phyloP scores from a whole-genome alignment of 495 filamentous ascomycete species.

The Gamarada debralockiae region DNA sequence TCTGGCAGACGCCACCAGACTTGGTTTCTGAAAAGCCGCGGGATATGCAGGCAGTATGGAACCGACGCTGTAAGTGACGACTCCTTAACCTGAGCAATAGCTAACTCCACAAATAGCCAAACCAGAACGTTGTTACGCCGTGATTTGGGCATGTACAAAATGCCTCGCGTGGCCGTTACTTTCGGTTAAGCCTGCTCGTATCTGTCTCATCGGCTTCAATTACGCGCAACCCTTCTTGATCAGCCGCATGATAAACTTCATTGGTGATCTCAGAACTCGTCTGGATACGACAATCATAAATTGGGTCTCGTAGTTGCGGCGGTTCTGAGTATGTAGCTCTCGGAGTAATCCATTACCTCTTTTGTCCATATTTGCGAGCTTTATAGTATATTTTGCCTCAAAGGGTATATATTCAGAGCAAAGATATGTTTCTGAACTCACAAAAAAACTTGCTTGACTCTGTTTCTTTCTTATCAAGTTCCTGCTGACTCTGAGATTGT shows the following conservation, averaged over 20 bases:
- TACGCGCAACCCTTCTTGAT: slow-evolving; percentile 63
- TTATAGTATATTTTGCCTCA: too few relatives aligned
- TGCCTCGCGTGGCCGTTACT: slow-evolving; percentile 7
- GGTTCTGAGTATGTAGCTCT: too few relatives aligned
- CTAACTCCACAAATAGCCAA: neutral
- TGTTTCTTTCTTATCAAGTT: slow-evolving; percentile 26
- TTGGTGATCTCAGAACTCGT: slow-evolving; percentile 28
- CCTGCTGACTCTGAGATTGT: neutral
- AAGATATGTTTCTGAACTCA: too few relatives aligned
- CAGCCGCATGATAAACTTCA: slow-evolving; percentile 22
- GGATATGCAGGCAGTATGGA: slow-evolving; percentile 23
- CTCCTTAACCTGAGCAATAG: neutral
- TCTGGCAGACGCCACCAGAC: slow-evolving; percentile 28
- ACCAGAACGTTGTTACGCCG: neutral
- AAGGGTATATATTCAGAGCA: too few relatives aligned
- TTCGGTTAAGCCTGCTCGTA: slow-evolving; percentile 38
- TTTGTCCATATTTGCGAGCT: too few relatives aligned
- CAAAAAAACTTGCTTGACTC: too few relatives aligned
- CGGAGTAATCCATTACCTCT: too few relatives aligned
- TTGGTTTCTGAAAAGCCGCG: slow-evolving; percentile 28
- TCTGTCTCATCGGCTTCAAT: slow-evolving; percentile 50
- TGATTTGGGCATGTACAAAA: neutral
- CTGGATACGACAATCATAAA: slow-evolving; percentile 30
- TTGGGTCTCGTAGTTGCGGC: slow-evolving; percentile 30
- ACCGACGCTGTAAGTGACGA: slow-evolving; percentile 14